phyloP scores from a whole-genome alignment of 441 rosid species.

The Heliophila coronopifolia region DNA sequence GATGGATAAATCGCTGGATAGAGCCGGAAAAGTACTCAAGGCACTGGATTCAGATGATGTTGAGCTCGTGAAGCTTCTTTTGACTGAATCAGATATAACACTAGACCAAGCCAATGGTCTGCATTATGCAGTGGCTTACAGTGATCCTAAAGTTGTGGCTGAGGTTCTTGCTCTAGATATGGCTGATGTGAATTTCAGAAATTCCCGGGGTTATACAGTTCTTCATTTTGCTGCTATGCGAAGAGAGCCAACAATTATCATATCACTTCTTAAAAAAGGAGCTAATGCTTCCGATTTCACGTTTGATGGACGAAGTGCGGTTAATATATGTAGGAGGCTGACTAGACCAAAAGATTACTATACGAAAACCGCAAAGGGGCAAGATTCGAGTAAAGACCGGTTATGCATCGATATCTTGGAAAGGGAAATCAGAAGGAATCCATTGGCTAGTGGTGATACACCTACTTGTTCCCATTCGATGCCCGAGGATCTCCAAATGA shows the following conservation, averaged over 20 bases:
- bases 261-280: slow-evolving; percentile 60
- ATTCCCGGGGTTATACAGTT: slow-evolving; percentile 70
- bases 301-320: slow-evolving; percentile 71
- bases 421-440: slow-evolving; percentile 62
- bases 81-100: slow-evolving; percentile 61
- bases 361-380: slow-evolving; percentile 51
- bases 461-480: slow-evolving; percentile 34
- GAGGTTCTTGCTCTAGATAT: slow-evolving; percentile 58
- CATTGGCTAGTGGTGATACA: slow-evolving; percentile 38
- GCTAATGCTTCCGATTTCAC: slow-evolving; percentile 63
- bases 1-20: slow-evolving; percentile 44
- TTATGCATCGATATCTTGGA: slow-evolving; percentile 79
- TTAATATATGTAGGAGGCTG: slow-evolving; percentile 62
- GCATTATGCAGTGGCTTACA: slow-evolving; percentile 77
- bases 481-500: slow-evolving; percentile 69
- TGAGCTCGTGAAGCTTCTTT: slow-evolving; percentile 73
- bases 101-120: slow-evolving; percentile 71
- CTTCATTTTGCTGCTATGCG: slow-evolving; percentile 89
- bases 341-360: slow-evolving; percentile 82
- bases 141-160: slow-evolving; percentile 77
- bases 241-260: slow-evolving; percentile 52
- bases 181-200: slow-evolving; percentile 67
- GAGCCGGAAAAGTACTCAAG: slow-evolving; percentile 62
- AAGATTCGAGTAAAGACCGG: slow-evolving; percentile 66
- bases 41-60: slow-evolving; percentile 90